Evolutionary conservation across 2,329 filamentous ascomycete species (phyloP).

Genomic region (Pyricularia sp.): DNA sequence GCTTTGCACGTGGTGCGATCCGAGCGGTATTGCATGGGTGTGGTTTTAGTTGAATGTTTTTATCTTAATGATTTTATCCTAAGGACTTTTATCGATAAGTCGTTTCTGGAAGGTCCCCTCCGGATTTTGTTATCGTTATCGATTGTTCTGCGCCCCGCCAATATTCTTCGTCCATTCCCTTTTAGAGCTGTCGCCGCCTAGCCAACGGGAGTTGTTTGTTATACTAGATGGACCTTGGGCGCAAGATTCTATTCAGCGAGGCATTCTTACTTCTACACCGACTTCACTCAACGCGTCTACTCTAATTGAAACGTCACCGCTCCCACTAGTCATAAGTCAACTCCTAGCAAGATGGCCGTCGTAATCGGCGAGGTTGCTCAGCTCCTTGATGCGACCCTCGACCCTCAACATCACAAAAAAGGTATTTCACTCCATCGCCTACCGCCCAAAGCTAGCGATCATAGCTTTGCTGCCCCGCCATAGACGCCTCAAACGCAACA

Average conservation of each 20-base stretch:
- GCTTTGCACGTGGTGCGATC: not conserved
- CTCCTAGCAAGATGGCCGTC: conserved; percentile 39
- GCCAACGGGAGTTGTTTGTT: conserved; percentile 8
- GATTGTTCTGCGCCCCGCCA: not conserved
- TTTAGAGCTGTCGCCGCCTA: conserved; percentile 5
- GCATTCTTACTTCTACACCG: not conserved
- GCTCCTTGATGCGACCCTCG: conserved; percentile 83
- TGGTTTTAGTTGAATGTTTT: not conserved
- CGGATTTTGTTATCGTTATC: not conserved
- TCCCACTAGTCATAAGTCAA: not conserved
- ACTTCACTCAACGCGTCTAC: not conserved
- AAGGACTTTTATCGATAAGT: not conserved
- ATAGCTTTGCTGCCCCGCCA: conserved; percentile 3
- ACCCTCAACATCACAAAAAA: conserved; percentile 81
- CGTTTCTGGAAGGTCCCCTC: not conserved
- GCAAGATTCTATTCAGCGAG: not conserved
- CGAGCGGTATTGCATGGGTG: not conserved
- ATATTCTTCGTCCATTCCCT: not conserved
- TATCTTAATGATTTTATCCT: not conserved
- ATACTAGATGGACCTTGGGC: conserved; percentile 1
- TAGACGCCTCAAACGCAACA: conserved; percentile 1
- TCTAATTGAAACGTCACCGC: not conserved
- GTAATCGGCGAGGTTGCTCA: conserved; percentile 58
- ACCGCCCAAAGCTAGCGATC: not conserved
- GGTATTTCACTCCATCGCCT: conserved; percentile 38